Conservation (phyloP, 768 basidiomycete species). For the Tylopilus subfusipes region DNA sequence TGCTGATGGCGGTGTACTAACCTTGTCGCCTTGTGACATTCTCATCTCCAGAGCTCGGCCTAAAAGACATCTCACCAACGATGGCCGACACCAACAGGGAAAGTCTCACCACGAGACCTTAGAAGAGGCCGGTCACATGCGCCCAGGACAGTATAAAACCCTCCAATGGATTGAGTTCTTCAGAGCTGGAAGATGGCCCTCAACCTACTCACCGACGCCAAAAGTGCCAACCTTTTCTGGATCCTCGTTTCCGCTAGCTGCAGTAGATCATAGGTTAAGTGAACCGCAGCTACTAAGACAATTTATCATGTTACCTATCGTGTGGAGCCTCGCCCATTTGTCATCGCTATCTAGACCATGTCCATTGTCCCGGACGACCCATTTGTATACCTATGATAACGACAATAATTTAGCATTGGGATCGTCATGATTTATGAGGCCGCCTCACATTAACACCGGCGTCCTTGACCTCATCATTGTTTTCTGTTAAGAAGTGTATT, state of each 20-base stretch:
- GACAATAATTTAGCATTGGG: not conserved
- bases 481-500: not conserved
- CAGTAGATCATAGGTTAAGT: not conserved
- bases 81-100: not conserved
- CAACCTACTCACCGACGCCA: not conserved
- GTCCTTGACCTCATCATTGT: not conserved
- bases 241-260: not conserved
- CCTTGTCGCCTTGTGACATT: not conserved
- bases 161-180: not conserved
- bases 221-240: not conserved
- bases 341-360: not conserved
- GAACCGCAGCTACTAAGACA: not conserved
- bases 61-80: not conserved
- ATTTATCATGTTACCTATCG: not conserved
- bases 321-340: not conserved
- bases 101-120: not conserved
- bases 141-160: not conserved
- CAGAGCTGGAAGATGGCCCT: not conserved
- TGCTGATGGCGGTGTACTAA: not conserved
- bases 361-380: not conserved
- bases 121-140: not conserved
- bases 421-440: not conserved
- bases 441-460: not conserved
- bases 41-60: not conserved
- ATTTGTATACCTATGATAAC: not conserved